Percentiles rank a stretch among this genome's conserved stretches.
These are phyloP conservation scores for Coleophoma crateriformis DNA, from an alignment of 2,329 filamentous ascomycete genomes.

Conservation along the genomic window DNA sequence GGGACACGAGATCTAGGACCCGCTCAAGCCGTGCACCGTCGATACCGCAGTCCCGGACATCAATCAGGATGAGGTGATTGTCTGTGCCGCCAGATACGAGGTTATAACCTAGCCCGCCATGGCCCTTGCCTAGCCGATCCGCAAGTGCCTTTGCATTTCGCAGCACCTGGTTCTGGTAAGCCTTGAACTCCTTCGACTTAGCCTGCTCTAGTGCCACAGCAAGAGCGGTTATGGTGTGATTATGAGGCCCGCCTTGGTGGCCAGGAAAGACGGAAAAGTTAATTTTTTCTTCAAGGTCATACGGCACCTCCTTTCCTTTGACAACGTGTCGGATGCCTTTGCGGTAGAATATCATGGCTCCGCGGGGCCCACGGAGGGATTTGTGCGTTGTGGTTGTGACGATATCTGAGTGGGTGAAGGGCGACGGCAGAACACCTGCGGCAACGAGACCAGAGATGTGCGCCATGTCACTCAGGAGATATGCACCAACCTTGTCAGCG, in stretches of 20 bases:
- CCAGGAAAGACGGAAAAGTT: slow-evolving; percentile 97
- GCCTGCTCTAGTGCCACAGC: slow-evolving; percentile 94
- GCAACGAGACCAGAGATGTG: slow-evolving; percentile 94
- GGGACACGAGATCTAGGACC: slow-evolving; percentile 84
- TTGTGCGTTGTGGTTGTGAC: slow-evolving; percentile 99
- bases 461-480: slow-evolving; percentile 93
- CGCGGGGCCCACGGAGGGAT: slow-evolving; percentile 87
- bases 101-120: slow-evolving; percentile 75
- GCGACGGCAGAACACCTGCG: slow-evolving; percentile 83
- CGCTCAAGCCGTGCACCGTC: slow-evolving; percentile 89
- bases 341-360: slow-evolving; percentile 97
- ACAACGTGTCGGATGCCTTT: slow-evolving; percentile 82
- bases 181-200: slow-evolving; percentile 80
- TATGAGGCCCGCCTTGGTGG: slow-evolving; percentile 96
- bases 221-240: slow-evolving; percentile 96
- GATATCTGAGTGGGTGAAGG: slow-evolving; percentile 85
- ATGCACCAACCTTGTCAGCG: slow-evolving; percentile 85
- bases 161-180: slow-evolving; percentile 87
- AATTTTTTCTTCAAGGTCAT: slow-evolving; percentile 89
- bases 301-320: slow-evolving; percentile 81
- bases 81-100: slow-evolving; percentile 93
- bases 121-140: slow-evolving; percentile 64
- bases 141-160: slow-evolving; percentile 88
- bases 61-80: slow-evolving; percentile 93
- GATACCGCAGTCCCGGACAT: slow-evolving; percentile 81